phyloP scores from a whole-genome alignment of 805 yeast species.

The Zygosaccharomyces kombuchaensis region DNA sequence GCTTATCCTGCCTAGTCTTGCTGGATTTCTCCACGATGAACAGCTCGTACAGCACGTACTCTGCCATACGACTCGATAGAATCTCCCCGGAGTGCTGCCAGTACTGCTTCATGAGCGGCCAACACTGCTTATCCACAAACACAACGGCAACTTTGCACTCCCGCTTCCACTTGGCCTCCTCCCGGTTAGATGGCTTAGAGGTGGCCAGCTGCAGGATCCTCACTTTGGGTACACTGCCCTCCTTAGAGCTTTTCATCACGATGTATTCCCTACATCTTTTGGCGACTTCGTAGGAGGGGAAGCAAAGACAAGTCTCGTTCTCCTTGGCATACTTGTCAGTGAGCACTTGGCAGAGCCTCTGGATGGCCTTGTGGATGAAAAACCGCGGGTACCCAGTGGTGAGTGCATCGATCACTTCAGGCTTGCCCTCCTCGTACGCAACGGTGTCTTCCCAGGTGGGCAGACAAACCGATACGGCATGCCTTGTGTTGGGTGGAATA shows the following conservation, averaged over 20 bases:
- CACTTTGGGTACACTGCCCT: constrained; percentile 34
- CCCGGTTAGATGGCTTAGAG: constrained; percentile 55
- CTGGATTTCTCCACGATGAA: constrained; percentile 35
- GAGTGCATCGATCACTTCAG: constrained; percentile 73
- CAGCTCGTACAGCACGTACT: constrained; percentile 68
- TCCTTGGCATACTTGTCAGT: constrained; percentile 73
- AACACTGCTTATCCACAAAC: constrained; percentile 62
- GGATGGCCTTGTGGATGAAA: constrained; percentile 62
- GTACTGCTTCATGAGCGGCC: constrained; percentile 68
- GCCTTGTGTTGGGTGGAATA: constrained; percentile 84
- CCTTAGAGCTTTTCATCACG: constrained; percentile 37
- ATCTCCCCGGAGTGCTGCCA: constrained; percentile 99
- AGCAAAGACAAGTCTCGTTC: constrained; percentile 69
- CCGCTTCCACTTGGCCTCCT: constrained; percentile 54
- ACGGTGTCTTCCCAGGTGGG: constrained; percentile 95
- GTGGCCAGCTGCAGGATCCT: constrained; percentile 73
- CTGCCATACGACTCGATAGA: constrained; percentile 85
- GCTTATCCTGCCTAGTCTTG: constrained; percentile 10
- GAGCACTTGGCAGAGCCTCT: constrained; percentile 49
- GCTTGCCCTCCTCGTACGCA: constrained; percentile 88
- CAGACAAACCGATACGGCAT: constrained; percentile 90
- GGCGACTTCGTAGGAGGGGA: constrained; percentile 75
- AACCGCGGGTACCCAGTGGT: constrained; percentile 86
- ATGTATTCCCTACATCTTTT: constrained; percentile 81
- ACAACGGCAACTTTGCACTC: constrained; percentile 74